Evolutionary conservation across 2,329 filamentous ascomycete genomes (phyloP).

Genomic region (Ophiostoma ulmi): DNA sequence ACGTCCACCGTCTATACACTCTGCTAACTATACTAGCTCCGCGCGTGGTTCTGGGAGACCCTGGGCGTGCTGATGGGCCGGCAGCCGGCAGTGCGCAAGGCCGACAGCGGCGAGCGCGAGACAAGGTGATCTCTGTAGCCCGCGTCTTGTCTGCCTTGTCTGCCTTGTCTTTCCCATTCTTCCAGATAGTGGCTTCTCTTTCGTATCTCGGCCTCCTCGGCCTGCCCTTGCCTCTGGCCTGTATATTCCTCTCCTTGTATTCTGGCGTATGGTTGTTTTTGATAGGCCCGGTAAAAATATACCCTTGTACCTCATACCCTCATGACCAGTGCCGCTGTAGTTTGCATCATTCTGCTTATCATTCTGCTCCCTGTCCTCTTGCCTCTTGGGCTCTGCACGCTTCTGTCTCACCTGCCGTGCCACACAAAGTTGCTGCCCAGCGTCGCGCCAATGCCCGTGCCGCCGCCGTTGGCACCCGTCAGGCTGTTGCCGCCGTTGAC

Average conservation of each 20-base stretch:
- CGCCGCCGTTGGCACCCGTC: constrained; percentile 32
- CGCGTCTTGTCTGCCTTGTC: background rate
- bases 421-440: constrained; percentile 56
- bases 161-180: background rate
- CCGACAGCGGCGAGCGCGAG: background rate
- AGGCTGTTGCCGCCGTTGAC: constrained; percentile 59
- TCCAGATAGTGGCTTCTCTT: background rate
- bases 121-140: background rate
- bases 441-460: constrained; percentile 43
- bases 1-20: no score
- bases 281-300: background rate
- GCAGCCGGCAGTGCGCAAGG: background rate
- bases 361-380: background rate
- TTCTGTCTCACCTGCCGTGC: constrained; percentile 35
- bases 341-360: background rate
- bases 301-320: background rate
- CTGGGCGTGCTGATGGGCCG: constrained; percentile 23
- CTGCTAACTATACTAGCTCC: constrained; percentile 26
- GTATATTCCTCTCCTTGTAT: background rate
- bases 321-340: background rate
- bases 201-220: background rate
- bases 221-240: background rate
- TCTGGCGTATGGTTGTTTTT: constrained; percentile 11
- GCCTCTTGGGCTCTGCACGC: background rate
- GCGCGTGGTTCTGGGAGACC: constrained; percentile 29